Evolutionary conservation across 2,329 filamentous ascomycete genomes (phyloP), one percentile per base, ranked within the genome.

Genomic region (Dothideomycetes sp.): DNA sequence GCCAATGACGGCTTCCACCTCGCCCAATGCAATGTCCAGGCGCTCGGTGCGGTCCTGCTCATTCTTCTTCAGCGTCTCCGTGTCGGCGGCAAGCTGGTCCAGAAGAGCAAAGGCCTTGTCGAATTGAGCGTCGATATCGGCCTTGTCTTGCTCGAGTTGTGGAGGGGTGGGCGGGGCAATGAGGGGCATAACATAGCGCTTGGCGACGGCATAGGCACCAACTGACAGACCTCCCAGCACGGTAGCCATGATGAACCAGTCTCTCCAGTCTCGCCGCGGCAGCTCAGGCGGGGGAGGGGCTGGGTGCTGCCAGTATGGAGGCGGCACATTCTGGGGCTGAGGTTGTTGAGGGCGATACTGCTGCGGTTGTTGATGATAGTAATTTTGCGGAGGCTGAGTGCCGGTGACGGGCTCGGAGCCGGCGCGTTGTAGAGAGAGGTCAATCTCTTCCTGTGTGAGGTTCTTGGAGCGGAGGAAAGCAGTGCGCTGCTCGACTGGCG

Each of bases 161-260:
- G 93, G 87, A 8, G 87, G 85, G 1, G 91, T 98, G 2, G 91
- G 91, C 3, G 91, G 93, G 10, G 88, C 81, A 45, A 98, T 86
- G 19, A 98, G 69, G 31, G 91, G 91, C 47, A 83, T 77, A 42
- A 98, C 79, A 54, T 98, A 98, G 54, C 91, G 84, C 77, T 93
- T 93, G 45, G 87, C 84, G 12, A 95, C 73, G 48, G 81, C 76
- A 58, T 91, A 98, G 16, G 94, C 63, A 0, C 88, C 89, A 55
- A 95, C 96, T 30, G 86, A 75, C 15, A 95, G 80, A 36, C 88
- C 86, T 42, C 87, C 82, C 46, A 93, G 81, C 10, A 96, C 84
- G 0, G 91, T 98, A 5, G 91, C 91, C 86, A 96, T 94, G 62
- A 98, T 96, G 64, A 98, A 98, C 84, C 87, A 96, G 58, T 98